phyloP scores from a whole-genome alignment of 1,139 yeast species.

The Suhomyces guaymorum region DNA sequence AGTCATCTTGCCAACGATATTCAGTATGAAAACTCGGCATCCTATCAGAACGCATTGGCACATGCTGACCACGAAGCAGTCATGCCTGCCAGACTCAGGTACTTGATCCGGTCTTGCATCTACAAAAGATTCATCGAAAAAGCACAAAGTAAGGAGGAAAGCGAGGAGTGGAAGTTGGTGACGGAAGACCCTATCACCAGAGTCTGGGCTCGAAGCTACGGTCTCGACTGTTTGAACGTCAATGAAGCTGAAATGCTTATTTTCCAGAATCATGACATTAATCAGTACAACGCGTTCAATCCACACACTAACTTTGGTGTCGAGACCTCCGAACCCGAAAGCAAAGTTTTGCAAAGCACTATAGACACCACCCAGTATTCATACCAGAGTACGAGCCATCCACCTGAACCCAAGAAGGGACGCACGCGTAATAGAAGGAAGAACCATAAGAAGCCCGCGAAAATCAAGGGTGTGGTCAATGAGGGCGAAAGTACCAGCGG shows the following conservation, averaged over 20 bases:
- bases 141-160: slow-evolving; percentile 14
- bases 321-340: slow-evolving; percentile 22
- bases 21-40: slow-evolving; percentile 35
- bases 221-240: slow-evolving; percentile 51
- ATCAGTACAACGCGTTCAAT: slow-evolving; percentile 24
- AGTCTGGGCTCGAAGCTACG: slow-evolving; percentile 58
- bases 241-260: slow-evolving; percentile 53
- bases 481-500: slow-evolving; percentile 23
- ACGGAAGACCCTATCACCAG: slow-evolving; percentile 56
- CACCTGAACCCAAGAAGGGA: background rate
- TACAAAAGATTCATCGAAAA: slow-evolving; percentile 45
- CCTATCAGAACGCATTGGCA: slow-evolving; percentile 30
- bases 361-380: slow-evolving; percentile 41
- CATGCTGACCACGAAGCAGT: slow-evolving; percentile 39
- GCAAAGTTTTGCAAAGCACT: slow-evolving; percentile 37
- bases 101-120: slow-evolving; percentile 52
- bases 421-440: background rate
- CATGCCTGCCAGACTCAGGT: slow-evolving; percentile 51
- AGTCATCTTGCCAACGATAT: slow-evolving; percentile 27
- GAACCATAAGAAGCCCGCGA: background rate
- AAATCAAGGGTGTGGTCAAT: slow-evolving; percentile 19
- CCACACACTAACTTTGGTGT: slow-evolving; percentile 32
- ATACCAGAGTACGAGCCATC: slow-evolving; percentile 19
- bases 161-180: slow-evolving; percentile 50
- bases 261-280: slow-evolving; percentile 41